phyloP scores from a whole-genome alignment of 2,329 filamentous ascomycete genomes.

The Beauveria asiatica region DNA sequence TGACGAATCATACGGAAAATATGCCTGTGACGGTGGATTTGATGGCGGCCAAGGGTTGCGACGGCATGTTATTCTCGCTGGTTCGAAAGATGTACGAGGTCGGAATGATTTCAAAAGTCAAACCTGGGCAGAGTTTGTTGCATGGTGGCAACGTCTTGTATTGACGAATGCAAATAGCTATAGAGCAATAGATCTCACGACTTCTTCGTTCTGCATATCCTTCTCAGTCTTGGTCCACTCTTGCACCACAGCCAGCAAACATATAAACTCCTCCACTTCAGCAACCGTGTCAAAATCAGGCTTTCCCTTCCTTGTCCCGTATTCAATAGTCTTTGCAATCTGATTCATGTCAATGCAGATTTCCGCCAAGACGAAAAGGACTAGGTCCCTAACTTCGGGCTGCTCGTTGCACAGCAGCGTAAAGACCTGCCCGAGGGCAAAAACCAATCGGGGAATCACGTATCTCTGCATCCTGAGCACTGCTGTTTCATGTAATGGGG shows the following conservation, averaged over 20 bases:
- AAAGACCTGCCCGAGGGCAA: neutral
- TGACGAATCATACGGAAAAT: conserved; percentile 38
- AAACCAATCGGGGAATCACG: neutral
- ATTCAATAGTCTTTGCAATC: neutral
- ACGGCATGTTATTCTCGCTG: conserved; percentile 46
- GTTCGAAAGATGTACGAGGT: conserved; percentile 15
- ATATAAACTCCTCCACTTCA: neutral
- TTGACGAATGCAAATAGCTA: neutral
- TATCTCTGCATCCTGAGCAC: neutral
- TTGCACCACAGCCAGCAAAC: neutral
- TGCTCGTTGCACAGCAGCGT: neutral
- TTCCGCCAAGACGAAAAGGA: neutral
- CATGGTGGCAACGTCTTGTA: neutral
- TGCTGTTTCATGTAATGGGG: neutral
- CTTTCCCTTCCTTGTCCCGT: neutral
- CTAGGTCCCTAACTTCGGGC: neutral
- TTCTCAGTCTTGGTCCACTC: neutral
- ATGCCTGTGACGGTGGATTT: conserved; percentile 51
- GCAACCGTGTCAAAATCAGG: neutral
- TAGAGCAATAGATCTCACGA: neutral
- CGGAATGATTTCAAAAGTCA: conserved; percentile 2
- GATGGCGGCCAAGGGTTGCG: conserved; percentile 51
- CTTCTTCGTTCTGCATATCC: neutral
- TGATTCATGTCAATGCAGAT: neutral
- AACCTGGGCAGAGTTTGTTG: conserved; percentile 2